These are phyloP conservation scores for Erodium texanum DNA, from an alignment of 441 rosid genomes.

Conservation along the genomic window DNA sequence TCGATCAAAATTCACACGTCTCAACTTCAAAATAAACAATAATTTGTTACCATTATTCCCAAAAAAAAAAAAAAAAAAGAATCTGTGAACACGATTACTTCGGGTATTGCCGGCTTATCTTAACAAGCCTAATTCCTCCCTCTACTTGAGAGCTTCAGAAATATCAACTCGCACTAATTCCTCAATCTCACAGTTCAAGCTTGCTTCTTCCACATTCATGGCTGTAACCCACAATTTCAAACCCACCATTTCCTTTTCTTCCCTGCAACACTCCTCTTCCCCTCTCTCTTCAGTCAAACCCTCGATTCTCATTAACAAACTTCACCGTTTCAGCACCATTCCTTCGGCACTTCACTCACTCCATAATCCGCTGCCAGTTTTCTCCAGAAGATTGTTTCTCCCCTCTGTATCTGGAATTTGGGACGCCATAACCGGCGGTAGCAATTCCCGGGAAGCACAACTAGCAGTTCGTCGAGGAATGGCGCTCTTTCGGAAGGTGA, in stretches of 20 bases:
- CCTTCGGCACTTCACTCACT: slow-evolving; percentile 24
- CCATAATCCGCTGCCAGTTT: slow-evolving; percentile 17
- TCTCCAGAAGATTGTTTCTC: slow-evolving; percentile 53
- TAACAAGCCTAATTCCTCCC: too few relatives aligned
- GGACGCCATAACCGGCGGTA: slow-evolving; percentile 73
- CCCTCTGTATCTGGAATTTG: slow-evolving; percentile 74
- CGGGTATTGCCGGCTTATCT: too few relatives aligned
- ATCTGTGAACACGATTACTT: too few relatives aligned
- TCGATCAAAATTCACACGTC: too few relatives aligned
- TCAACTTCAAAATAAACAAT: too few relatives aligned
- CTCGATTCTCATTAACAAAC: slow-evolving; percentile 8
- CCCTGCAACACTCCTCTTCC: slow-evolving; percentile 17
- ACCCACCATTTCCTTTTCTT: slow-evolving; percentile 17
- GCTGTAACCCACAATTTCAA: slow-evolving; percentile 18
- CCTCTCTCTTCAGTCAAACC: slow-evolving; percentile 12
- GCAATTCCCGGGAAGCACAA: slow-evolving; percentile 49
- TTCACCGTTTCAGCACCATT: neutral
- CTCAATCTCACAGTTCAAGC: neutral
- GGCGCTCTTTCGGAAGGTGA: slow-evolving; percentile 68
- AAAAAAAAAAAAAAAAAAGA: too few relatives aligned
- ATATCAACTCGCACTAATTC: neutral
- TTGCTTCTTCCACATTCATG: slow-evolving; percentile 25
- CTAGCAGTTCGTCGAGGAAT: slow-evolving; percentile 62
- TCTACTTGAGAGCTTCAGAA: too few relatives aligned
- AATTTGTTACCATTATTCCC: too few relatives aligned